Conservation (phyloP, 2,329 filamentous ascomycete species). For the Talaromyces funiculosus region DNA sequence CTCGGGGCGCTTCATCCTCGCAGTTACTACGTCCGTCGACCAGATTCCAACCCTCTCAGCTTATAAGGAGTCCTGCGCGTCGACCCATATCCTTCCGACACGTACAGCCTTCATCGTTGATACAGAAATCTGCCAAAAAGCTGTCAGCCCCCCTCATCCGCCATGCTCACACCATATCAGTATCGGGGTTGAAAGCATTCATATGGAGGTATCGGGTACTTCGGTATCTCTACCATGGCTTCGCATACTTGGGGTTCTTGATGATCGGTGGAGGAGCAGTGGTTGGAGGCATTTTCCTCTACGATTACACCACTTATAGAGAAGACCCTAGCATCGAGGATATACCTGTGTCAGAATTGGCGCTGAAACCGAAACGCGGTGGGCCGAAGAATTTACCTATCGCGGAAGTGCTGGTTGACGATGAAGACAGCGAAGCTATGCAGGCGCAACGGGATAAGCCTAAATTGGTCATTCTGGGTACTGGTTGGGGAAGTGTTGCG, state of each 20-base stretch:
- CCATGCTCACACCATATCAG: conserved; percentile 24
- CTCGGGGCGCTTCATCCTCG: conserved; percentile 1
- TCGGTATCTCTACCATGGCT: conserved; percentile 60
- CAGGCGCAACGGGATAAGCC: conserved; percentile 76
- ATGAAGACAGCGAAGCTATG: conserved; percentile 71
- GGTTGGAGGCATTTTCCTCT: conserved; percentile 81
- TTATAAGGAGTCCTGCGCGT: neutral
- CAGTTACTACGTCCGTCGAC: neutral
- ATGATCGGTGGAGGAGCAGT: conserved; percentile 63
- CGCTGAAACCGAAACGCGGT: conserved; percentile 72
- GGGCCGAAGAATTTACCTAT: conserved; percentile 96
- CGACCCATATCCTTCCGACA: conserved; percentile 11
- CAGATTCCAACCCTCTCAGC: neutral
- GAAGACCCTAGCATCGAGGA: conserved; percentile 63
- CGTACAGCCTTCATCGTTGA: conserved; percentile 14
- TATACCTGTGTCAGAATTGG: conserved; percentile 76
- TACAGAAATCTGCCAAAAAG: conserved; percentile 1
- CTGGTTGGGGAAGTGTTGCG: conserved; percentile 91
- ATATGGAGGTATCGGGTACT: conserved; percentile 29
- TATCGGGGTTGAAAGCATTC: conserved; percentile 23
- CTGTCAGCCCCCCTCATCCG: conserved; percentile 19
- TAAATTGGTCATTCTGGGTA: conserved; percentile 83
- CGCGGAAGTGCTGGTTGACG: conserved; percentile 78
- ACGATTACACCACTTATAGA: conserved; percentile 87
- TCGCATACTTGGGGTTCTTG: conserved; percentile 69